Conservation (phyloP, 148 eudicot species). For the Linanthus parryae region DNA sequence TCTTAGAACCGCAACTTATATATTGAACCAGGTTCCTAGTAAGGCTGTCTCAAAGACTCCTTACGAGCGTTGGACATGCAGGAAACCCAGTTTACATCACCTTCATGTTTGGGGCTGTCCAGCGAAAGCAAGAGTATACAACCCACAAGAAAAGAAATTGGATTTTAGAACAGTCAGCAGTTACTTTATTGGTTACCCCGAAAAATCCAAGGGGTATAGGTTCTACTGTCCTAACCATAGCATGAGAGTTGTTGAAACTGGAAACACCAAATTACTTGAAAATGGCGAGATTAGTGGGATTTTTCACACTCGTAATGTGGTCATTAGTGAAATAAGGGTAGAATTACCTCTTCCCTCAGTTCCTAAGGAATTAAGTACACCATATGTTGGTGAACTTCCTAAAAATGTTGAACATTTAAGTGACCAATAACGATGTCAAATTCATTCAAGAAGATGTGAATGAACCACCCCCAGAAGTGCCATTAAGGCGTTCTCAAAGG, state of each 20-base stretch:
- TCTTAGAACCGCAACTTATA: background rate
- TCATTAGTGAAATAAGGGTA: background rate
- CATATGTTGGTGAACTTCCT: background rate
- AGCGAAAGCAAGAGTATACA: conserved; percentile 1
- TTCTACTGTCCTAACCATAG: background rate
- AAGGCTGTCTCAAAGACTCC: background rate
- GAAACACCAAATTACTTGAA: background rate
- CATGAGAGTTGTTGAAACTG: conserved; percentile 5
- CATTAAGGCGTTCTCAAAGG: background rate
- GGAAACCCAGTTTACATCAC: conserved; percentile 9
- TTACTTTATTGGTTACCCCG: conserved; percentile 5
- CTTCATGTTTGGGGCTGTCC: conserved; percentile 8
- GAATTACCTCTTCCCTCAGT: background rate
- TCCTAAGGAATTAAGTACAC: background rate
- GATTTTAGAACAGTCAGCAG: background rate
- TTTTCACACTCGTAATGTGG: background rate
- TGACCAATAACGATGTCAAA: too few species aligned
- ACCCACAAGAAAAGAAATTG: background rate
- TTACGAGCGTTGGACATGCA: background rate
- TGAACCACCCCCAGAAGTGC: background rate
- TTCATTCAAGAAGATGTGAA: background rate
- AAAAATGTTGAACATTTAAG: background rate
- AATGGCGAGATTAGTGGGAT: background rate
- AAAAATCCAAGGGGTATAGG: background rate
- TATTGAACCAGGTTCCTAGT: background rate